Evolutionary conservation across 2,329 filamentous ascomycete species (phyloP), one percentile per base, ranked within the genome.

Genomic region (Stagonosporopsis rhizophila): DNA sequence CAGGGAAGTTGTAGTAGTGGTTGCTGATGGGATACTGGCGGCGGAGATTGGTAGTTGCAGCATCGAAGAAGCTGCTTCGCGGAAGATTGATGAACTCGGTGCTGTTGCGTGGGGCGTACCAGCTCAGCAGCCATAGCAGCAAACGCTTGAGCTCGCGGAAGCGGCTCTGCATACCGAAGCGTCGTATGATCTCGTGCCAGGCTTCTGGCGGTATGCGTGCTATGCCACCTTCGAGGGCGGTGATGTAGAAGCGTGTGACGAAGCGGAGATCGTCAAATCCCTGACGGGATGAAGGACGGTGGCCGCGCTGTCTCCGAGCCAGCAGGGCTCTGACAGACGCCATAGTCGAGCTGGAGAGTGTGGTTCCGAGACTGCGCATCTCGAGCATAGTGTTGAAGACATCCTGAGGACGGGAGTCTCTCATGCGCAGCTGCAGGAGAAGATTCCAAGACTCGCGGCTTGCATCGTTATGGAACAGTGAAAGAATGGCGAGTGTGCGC

Each of bases 151-250:
- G 73, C 28, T 84, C 81, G 14, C 79, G 67, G 65, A 85, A 80
- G 15, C 80, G 77, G 7, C 81, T 76, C 8, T 76, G 69, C 83
- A 86, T 87, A 4, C 86, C 87, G 41, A 85, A 80, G 25, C 86
- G 81, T 41, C 83, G 83, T 38, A 89, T 66, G 9, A 87, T 76
- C 66, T 88, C 85, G 42, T 75, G 72, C 87, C 87, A 89, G 15
- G 77, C 66, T 23, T 60, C 71, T 3, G 77, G 72, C 20, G 75
- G 75, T 22, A 84, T 74, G 52, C 73, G 61, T 51, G 74, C 62
- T 34, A 71, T 73, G 17, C 79, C 80, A 35, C 71, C 75, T 57
- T 79, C 72, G 46, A 85, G 76, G 38, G 83, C 75, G 42, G 75
- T 73, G 51, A 82, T 78, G 28, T 82, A 75, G 19, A 83, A 70